phyloP scores from a whole-genome alignment of 2,329 filamentous ascomycete genomes.

The Colletotrichum cereale region DNA sequence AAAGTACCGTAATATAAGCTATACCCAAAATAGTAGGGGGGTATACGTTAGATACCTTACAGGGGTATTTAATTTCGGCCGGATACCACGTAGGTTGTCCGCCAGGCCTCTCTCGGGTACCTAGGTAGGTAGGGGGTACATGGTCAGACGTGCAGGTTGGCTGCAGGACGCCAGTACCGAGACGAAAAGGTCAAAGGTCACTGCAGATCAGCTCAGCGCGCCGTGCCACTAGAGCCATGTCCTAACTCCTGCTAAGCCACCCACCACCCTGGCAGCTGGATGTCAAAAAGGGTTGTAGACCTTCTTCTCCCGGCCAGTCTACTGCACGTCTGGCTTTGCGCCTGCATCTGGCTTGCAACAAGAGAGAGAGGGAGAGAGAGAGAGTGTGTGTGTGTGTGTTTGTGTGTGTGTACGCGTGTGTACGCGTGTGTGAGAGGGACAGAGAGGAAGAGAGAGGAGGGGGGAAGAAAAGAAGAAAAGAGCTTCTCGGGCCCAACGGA shows the following conservation, averaged over 20 bases:
- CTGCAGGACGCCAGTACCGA: neutral
- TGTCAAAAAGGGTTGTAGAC: neutral
- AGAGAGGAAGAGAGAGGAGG: neutral
- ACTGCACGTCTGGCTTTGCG: neutral
- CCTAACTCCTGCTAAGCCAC: neutral
- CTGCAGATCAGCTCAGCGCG: neutral
- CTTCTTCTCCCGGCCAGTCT: neutral
- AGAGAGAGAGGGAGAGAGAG: neutral
- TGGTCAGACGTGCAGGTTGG: neutral
- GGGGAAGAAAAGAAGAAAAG: neutral
- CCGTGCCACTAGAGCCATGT: neutral
- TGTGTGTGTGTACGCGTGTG: too few relatives aligned
- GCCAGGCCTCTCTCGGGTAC: neutral
- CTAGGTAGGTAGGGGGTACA: neutral
- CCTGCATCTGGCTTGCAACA: conserved; percentile 10
- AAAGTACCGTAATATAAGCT: too few relatives aligned
- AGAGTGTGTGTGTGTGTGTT: neutral
- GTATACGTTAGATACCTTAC: too few relatives aligned
- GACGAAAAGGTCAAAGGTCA: neutral
- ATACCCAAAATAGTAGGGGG: too few relatives aligned
- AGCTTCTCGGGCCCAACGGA: neutral
- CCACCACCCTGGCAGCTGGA: neutral
- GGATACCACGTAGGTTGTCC: too few relatives aligned
- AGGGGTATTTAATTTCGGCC: too few relatives aligned
- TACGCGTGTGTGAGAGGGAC: neutral